Base-by-base conservation (phyloP, 1,284 basidiomycete species). In the Tylopilus orsonianus region DNA sequence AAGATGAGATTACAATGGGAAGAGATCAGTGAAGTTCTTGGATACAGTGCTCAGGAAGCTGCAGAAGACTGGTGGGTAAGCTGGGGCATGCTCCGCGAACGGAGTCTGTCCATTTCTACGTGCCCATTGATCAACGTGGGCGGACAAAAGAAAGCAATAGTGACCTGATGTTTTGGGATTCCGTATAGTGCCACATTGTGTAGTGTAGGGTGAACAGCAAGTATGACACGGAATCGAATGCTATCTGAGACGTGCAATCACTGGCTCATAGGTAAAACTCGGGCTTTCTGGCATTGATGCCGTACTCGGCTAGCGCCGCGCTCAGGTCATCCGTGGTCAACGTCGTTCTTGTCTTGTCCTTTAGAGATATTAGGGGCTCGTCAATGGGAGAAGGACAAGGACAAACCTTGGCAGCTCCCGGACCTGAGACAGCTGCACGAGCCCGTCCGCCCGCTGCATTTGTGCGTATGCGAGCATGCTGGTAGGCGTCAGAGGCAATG, bases 291-390 rank as follows among this genome's bases (percentile, higher is more conserved):
- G 91, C 81, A 58, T 89, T 94, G 59, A 97, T 93, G 6, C 97
- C 96, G 64, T 98, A 97, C 69, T 99, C 97, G 34, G 83, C 80
- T 22, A 99, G 79, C 1, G 97, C 97, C 7, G 93, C 79, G 52
- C 87, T 89, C 39, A 99, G 75, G 65, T 99, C 97, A 55, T 99
- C 97, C 94, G 98, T 97, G 5, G 93, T 97, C 52, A 99, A 73
- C 0, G 95, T 93, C n/a, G 97, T 98, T 55, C 92, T 83, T 32
- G 92, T 93, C 64, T 93, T 92, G 65, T 97, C 93, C 87, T 93
- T 49, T 52, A 33, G 8, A 14, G 16, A 29, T 14, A 32, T 55
- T 20, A 50, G 20, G 18, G 18, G 35, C 18, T 12, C 23, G 19
- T 35, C 22, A 2, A 42, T 22, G 30, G 35, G 35, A 30, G 33